Conservation (phyloP, 768 basidiomycete genomes). For the Boletus rubescentipes region DNA sequence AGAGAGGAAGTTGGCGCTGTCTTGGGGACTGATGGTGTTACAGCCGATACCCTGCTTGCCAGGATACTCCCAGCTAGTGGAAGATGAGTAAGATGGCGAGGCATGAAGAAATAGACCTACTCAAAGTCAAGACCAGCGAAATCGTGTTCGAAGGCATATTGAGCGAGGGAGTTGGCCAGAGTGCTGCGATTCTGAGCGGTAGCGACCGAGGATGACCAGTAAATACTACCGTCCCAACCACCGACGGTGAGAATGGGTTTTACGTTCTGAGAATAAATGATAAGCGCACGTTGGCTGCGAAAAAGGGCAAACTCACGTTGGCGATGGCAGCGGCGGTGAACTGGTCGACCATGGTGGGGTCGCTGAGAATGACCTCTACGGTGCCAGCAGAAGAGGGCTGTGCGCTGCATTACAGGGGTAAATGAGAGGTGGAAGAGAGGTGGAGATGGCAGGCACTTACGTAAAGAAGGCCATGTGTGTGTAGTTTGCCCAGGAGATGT, state of each 20-base stretch:
- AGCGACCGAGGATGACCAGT: conserved; percentile 59
- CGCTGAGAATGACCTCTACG: conserved; percentile 10
- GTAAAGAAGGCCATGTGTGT: conserved; percentile 70
- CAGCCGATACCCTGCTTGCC: conserved; percentile 63
- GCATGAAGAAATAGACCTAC: conserved; percentile 35
- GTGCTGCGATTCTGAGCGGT: conserved; percentile 53
- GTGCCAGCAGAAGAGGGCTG: conserved; percentile 20
- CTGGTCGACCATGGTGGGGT: conserved; percentile 6
- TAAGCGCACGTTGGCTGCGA: neutral
- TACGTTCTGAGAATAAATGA: conserved; percentile 41
- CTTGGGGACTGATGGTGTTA: conserved; percentile 60
- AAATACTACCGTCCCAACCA: conserved; percentile 65
- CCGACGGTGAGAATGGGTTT: conserved; percentile 61
- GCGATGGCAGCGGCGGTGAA: conserved; percentile 28
- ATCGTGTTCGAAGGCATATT: conserved; percentile 46
- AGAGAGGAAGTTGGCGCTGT: conserved; percentile 75
- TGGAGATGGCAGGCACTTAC: neutral
- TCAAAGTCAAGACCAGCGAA: conserved; percentile 71
- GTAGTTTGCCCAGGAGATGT: conserved; percentile 67
- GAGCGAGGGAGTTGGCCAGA: conserved; percentile 54
- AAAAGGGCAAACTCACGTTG: conserved; percentile 17
- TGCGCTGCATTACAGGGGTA: conserved; percentile 11
- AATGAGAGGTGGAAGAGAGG: neutral
- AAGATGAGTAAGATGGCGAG: neutral
- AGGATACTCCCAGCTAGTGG: conserved; percentile 85